These are phyloP conservation scores for Beauveria sp. DNA, from an alignment of 2,329 filamentous ascomycete species.

Conservation along the genomic window DNA sequence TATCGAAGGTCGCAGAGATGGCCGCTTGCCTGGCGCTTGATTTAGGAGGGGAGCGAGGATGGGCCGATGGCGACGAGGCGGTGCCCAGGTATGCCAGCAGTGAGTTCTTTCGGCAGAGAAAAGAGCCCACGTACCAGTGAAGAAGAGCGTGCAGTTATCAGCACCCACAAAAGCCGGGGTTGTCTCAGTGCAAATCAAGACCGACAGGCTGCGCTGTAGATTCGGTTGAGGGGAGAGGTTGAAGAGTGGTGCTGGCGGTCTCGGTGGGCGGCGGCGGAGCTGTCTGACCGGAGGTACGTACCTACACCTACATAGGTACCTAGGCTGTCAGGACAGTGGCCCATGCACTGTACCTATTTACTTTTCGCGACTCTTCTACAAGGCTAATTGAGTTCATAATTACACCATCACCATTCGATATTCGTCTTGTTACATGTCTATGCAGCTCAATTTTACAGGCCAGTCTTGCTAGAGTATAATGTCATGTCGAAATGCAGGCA, in stretches of 20 bases:
- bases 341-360: not conserved
- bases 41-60: slow-evolving; percentile 2
- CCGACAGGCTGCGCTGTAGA: not conserved
- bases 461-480: not conserved
- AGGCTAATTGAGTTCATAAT: not conserved
- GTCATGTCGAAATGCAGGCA: slow-evolving; percentile 11
- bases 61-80: not conserved
- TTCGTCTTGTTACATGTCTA: not conserved
- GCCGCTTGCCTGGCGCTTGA: not conserved
- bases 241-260: not conserved
- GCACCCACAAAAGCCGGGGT: not conserved
- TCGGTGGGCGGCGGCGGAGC: not conserved
- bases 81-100: not conserved
- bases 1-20: not conserved
- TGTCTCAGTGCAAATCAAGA: not conserved
- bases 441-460: not conserved
- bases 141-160: not conserved
- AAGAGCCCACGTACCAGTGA: not conserved
- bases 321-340: not conserved
- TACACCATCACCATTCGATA: not conserved
- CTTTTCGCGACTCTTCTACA: not conserved
- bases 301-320: not conserved
- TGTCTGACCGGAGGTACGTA: not conserved
- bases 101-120: not conserved
- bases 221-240: slow-evolving; percentile 3